Evolutionary conservation across 1,284 basidiomycete genomes (phyloP).

Genomic region (Sporisorium scitamineum): DNA sequence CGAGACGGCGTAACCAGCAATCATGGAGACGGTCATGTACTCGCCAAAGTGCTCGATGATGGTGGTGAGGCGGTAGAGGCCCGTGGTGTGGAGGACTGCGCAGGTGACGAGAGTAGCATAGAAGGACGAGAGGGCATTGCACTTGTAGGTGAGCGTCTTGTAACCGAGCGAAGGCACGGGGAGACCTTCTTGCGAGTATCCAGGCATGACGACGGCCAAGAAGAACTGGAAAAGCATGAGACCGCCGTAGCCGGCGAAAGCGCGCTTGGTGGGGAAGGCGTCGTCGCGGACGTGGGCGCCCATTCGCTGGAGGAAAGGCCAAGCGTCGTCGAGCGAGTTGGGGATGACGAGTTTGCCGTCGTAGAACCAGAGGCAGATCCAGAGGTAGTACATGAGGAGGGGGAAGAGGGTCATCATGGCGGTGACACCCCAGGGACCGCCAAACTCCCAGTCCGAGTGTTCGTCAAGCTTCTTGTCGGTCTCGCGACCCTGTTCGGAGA

Average conservation of each 20-base stretch:
- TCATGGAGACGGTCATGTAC: constrained; percentile 95
- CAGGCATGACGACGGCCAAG: constrained; percentile 90
- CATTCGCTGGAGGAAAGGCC: constrained; percentile 85
- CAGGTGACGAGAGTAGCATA: constrained; percentile 87
- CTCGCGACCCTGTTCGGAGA: constrained; percentile 64
- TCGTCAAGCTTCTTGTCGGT: constrained; percentile 66
- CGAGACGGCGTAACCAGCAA: constrained; percentile 81
- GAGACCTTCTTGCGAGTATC: constrained; percentile 84
- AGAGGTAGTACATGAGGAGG: constrained; percentile 94
- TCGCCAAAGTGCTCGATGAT: constrained; percentile 97
- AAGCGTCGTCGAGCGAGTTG: constrained; percentile 78
- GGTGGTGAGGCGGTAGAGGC: constrained; percentile 89
- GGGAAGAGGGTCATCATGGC: constrained; percentile 97
- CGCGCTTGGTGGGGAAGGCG: constrained; percentile 88
- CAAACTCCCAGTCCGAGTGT: constrained; percentile 79
- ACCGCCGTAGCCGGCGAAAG: constrained; percentile 78
- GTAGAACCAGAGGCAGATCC: constrained; percentile 97
- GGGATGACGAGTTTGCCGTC: constrained; percentile 87
- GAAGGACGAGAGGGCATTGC: constrained; percentile 84
- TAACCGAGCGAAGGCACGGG: constrained; percentile 73
- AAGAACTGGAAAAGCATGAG: constrained; percentile 89
- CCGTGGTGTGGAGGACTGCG: constrained; percentile 80
- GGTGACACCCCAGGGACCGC: constrained; percentile 88
- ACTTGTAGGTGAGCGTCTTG: constrained; percentile 94
- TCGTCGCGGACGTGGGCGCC: constrained; percentile 87